Base-by-base conservation (phyloP, 371 early-diverging fungal species). In the Apophysomyces sp. region DNA sequence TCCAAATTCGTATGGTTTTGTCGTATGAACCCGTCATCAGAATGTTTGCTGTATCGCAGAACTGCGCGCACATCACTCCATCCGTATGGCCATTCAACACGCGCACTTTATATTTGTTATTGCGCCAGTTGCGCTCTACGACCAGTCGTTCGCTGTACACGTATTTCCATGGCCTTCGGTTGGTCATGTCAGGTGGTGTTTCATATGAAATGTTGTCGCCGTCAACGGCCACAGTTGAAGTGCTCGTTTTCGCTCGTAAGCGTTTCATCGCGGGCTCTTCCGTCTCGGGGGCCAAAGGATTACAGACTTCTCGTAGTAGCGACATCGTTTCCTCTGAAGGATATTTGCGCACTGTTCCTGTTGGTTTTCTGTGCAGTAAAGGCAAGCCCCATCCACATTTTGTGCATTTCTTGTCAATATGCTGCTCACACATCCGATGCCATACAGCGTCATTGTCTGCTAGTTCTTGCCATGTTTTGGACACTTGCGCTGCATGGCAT, bases 381-480 rank as follows among this genome's bases (percentile, higher is more conserved):
- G 95, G 96, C 39, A 95, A 67, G 1, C 97, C 96, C 97, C 97
- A 98, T 4, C 98, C 98, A 69, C 98, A 98, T 68, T 92, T 96
- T 36, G 82, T 79, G 68, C 98, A 98, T 66, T 95, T 92, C 67
- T 92, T 92, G 75, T 96, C 95, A 59, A 97, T 97, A 67, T 98
- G 98, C 74, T 97, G 97, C 36, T 91, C 92, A 65, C 98, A 98
- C 93, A 98, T 93, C 40, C 91, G 81, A 58, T 96, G 92, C 98
- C 98, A 98, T 27, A 98, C 73, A 0, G 84, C 69, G 66, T 97
- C 94, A 65, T 95, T 94, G 62, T 98, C 94, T 0, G 97, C 92
- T 21, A 94, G 64, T 1, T 69, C 64, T 24, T 81, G 85, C 98
- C 98, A 98, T 3, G 76, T 61, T 21, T 81, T 82, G 30, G 88